phyloP scores from a whole-genome alignment of 2,329 filamentous ascomycete species.

The Aspergillus fructus region DNA sequence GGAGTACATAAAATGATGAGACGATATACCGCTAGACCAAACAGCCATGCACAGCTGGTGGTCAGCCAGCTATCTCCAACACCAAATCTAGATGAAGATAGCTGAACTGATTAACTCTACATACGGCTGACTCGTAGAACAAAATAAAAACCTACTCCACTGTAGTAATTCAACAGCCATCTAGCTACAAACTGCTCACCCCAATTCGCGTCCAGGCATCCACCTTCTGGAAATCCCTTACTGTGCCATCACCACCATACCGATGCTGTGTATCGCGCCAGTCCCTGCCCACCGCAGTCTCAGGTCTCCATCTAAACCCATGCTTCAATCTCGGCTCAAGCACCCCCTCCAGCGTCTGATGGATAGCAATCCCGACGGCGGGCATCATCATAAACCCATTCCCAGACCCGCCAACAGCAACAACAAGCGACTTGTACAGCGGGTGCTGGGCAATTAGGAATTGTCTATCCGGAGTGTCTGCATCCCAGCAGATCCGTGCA shows the following conservation, averaged over 20 bases:
- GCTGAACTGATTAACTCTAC: too few species aligned
- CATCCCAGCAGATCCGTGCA: conserved; percentile 57
- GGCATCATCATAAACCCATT: conserved; percentile 47
- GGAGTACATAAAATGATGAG: too few species aligned
- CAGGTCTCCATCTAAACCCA: conserved; percentile 53
- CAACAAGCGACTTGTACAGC: conserved; percentile 42
- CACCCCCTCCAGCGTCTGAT: conserved; percentile 46
- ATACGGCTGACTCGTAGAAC: too few species aligned
- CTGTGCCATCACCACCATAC: conserved; percentile 47
- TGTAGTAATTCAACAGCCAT: too few species aligned
- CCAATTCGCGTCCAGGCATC: conserved; percentile 37
- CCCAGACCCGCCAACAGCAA: conserved; percentile 32
- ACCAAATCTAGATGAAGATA: too few species aligned
- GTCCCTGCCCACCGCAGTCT: conserved; percentile 46
- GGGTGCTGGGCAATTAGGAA: conserved; percentile 55
- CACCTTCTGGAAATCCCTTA: conserved; percentile 47
- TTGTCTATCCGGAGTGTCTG: conserved; percentile 54
- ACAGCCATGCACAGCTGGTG: too few species aligned
- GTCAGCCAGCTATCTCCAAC: too few species aligned
- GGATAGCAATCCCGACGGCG: conserved; percentile 50
- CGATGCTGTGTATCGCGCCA: conserved; percentile 49
- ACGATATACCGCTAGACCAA: too few species aligned
- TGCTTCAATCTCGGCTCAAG: conserved; percentile 43
- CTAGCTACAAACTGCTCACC: too few species aligned
- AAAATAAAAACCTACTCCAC: too few species aligned